Conservation (phyloP, 495 filamentous ascomycete species). For the Neurospora tetrasperma region DNA sequence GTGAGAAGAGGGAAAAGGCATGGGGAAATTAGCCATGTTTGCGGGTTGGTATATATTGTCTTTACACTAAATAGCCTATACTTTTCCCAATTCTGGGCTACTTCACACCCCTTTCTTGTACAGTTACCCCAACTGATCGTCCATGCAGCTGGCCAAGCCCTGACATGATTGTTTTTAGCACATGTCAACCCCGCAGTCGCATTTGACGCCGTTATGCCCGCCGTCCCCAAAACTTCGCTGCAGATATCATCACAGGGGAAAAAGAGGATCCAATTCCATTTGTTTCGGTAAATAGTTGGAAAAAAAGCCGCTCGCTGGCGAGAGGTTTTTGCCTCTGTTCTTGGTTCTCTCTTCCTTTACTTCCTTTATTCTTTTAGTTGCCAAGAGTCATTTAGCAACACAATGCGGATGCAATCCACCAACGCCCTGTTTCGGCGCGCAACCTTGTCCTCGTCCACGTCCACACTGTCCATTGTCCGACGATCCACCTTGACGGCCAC, state of each 20-base stretch:
- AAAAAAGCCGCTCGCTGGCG: slow-evolving; percentile 4
- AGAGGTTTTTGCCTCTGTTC: slow-evolving; percentile 3
- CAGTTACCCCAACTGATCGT: background rate
- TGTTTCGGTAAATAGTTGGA: slow-evolving; percentile 12
- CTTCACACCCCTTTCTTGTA: background rate
- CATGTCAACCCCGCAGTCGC: background rate
- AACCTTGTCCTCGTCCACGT: background rate
- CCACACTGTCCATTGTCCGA: background rate
- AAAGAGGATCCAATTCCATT: slow-evolving; percentile 3
- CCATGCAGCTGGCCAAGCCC: background rate
- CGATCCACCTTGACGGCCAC: slow-evolving; percentile 14
- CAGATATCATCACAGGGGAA: slow-evolving; percentile 38
- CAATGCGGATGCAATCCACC: slow-evolving; percentile 10
- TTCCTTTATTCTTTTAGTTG: background rate
- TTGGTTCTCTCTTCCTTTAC: background rate
- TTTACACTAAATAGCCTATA: background rate
- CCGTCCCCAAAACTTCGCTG: slow-evolving; percentile 36
- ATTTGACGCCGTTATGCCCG: background rate
- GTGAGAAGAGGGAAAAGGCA: background rate
- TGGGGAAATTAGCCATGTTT: background rate
- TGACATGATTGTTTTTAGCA: background rate
- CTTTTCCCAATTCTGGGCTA: accelerated
- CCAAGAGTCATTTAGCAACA: background rate
- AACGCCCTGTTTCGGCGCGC: slow-evolving; percentile 20
- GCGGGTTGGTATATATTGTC: background rate